Conservation (phyloP, 768 basidiomycete genomes). For the Collybia sordida region DNA sequence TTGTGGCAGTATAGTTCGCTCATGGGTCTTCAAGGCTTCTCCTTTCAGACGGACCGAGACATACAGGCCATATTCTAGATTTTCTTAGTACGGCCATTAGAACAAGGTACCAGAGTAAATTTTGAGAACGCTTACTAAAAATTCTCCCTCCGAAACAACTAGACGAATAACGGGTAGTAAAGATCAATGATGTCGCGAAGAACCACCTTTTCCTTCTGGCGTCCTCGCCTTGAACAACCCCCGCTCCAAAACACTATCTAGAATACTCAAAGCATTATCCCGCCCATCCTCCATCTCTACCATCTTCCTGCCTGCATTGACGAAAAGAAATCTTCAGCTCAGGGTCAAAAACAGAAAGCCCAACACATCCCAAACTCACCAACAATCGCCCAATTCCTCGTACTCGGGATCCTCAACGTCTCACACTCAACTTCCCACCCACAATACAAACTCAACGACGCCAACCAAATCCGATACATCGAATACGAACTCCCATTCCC, state of each 20-base stretch:
- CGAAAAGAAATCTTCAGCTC: neutral
- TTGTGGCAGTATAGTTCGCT: no score
- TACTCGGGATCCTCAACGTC: conserved; percentile 85
- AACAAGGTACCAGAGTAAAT: no score
- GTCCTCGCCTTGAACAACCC: conserved; percentile 72
- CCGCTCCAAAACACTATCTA: conserved; percentile 54
- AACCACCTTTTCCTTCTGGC: conserved; percentile 62
- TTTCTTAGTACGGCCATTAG: no score
- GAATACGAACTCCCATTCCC: conserved; percentile 70
- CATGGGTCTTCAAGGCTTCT: no score
- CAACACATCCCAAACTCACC: conserved; percentile 46
- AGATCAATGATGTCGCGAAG: neutral
- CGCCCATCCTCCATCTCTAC: conserved; percentile 26
- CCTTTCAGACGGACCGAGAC: no score
- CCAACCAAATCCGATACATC: conserved; percentile 86
- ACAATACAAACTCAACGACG: conserved; percentile 63
- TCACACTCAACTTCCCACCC: conserved; percentile 92
- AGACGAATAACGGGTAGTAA: no score
- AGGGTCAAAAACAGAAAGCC: conserved; percentile 1
- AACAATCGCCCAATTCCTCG: conserved; percentile 89
- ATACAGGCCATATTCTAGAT: no score
- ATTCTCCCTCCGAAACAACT: no score
- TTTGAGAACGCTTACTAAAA: no score
- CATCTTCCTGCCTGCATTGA: conserved; percentile 22
- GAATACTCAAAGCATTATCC: conserved; percentile 49